phyloP scores from a whole-genome alignment of 2,329 filamentous ascomycete genomes.

The Ceratocystis alfenasii region DNA sequence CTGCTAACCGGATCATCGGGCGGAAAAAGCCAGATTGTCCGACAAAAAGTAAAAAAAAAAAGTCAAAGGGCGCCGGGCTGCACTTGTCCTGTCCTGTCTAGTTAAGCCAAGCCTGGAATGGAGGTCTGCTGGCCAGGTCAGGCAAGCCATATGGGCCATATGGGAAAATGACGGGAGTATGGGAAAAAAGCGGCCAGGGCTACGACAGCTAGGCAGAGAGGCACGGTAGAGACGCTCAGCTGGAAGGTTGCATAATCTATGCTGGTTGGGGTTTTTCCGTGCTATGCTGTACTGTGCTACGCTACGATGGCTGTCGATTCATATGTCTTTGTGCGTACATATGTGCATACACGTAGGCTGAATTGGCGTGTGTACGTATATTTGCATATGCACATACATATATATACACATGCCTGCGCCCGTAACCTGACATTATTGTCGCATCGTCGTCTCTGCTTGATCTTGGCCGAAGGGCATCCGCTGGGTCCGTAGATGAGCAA shows the following conservation, averaged over 20 bases:
- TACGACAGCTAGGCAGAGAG: not conserved
- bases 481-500: not conserved
- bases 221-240: not conserved
- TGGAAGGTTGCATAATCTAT: not conserved
- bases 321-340: not conserved
- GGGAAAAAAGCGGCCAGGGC: not conserved
- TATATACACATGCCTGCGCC: not conserved
- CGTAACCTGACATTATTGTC: not conserved
- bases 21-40: conserved; percentile 8
- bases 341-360: not conserved
- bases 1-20: not conserved
- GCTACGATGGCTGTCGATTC: not conserved
- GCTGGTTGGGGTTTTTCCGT: not conserved
- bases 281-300: not conserved
- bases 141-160: not conserved
- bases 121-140: not conserved
- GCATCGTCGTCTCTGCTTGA: conserved; percentile 1
- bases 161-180: too few species aligned
- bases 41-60: not conserved
- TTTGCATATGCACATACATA: not conserved
- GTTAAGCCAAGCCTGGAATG: too few species aligned
- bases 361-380: not conserved
- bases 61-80: too few species aligned
- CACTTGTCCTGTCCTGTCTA: too few species aligned
- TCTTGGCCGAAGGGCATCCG: not conserved